These are phyloP conservation scores for Lasiodiplodia gonubiensis DNA, from an alignment of 2,329 filamentous ascomycete genomes.

Conservation along the genomic window DNA sequence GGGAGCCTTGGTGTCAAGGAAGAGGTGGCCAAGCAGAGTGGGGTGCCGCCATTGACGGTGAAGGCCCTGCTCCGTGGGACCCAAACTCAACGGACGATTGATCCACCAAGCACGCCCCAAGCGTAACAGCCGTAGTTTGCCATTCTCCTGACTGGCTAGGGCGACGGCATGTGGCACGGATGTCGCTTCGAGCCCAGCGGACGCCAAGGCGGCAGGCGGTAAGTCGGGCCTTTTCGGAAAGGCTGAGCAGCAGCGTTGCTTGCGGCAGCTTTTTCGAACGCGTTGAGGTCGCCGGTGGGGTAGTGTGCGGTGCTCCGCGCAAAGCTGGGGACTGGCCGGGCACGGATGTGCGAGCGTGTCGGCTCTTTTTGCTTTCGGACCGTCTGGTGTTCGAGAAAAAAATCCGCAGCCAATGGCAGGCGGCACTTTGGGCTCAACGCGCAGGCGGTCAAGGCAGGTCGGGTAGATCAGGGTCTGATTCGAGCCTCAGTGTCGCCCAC, in stretches of 20 bases:
- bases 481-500: slow-evolving; percentile 8
- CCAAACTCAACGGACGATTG: slow-evolving; percentile 20
- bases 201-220: slow-evolving; percentile 5
- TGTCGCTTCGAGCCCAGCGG: slow-evolving; percentile 15
- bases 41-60: slow-evolving; percentile 17
- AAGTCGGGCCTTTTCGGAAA: slow-evolving; percentile 1
- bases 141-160: slow-evolving; percentile 25
- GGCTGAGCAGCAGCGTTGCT: too few relatives aligned
- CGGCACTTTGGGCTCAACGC: not conserved
- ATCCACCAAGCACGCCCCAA: slow-evolving; percentile 20
- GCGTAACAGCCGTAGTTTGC: slow-evolving; percentile 21
- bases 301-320: slow-evolving; percentile 16
- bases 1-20: not conserved
- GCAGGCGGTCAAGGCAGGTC: slow-evolving; percentile 14
- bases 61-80: not conserved
- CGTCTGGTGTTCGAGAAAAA: slow-evolving; percentile 23
- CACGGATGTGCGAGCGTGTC: slow-evolving; percentile 10
- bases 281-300: slow-evolving; percentile 19
- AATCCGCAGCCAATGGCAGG: slow-evolving; percentile 6
- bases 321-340: slow-evolving; percentile 12
- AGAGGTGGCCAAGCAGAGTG: slow-evolving; percentile 15
- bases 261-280: not conserved
- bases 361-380: slow-evolving; percentile 18
- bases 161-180: slow-evolving; percentile 22
- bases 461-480: slow-evolving; percentile 27